Base-by-base conservation (phyloP, 805 yeast species). In the Tanozyma kutaoensis region DNA sequence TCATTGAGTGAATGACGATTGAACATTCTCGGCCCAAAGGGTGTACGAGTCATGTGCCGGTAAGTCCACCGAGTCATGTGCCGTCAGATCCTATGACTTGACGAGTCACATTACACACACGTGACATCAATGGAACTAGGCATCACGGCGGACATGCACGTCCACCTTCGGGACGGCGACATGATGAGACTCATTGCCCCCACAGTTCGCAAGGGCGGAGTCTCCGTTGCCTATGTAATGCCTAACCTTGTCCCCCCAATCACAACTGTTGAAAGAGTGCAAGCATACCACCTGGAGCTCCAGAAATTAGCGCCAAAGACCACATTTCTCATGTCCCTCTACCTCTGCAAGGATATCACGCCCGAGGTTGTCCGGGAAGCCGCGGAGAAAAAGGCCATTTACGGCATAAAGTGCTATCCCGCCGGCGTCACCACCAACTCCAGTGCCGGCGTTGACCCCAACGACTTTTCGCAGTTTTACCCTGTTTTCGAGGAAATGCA, bases 361-460 rank as follows among this genome's bases (percentile, higher is more conserved):
- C 96, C 97, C 0, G 93, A 81, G 37, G 58, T 84, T 22, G 76
- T 91, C 30, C 72, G 69, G 29, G 68, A 72, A 35, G 97, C 96
- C 20, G 93, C 86, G 6, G 46, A 61, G 29, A 43, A 54, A 12
- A 75, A 75, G 2, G 73, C 72, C 21, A 73, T 88, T 29, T 63
- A 73, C 17, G 99, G 99, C 30, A 82, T 91, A 39, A 91, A 91
- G 52, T 85, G 95, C 49, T 91, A 91, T 50, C 99, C 99, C 23
- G 96, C 97, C 2, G 99, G 99, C 24, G 99, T 91, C 18, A 91
- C 99, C n/a, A 91, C 99, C 22, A 91, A 91, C 57, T 84, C 95
- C 8, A 53, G 69, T 26, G 80, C 76, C 3, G 98, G 98, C 27
- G 95, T 91, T 14, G 91, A 80, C 49, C 93, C 93, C 14, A 82